These are phyloP conservation scores for Selaginella moellendorffii DNA, from an alignment of 75 land plant species.

Conservation along the genomic window DNA sequence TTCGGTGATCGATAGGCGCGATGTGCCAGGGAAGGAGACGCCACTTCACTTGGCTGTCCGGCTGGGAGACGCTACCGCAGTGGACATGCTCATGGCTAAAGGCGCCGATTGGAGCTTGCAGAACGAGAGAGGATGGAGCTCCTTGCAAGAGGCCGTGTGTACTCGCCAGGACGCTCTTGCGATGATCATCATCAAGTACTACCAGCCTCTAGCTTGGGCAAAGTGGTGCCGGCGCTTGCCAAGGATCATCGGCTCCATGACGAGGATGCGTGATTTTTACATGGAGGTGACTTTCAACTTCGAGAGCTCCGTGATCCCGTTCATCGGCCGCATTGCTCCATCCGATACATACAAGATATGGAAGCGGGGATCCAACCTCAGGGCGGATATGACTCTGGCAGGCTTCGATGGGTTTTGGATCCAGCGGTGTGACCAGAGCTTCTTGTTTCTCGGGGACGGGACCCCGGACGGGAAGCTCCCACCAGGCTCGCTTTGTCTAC, in stretches of 20 bases:
- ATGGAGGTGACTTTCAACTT: slow-evolving; percentile 67
- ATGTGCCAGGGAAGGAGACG: slow-evolving; percentile 54
- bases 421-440: slow-evolving; percentile 67
- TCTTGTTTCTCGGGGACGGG: slow-evolving; percentile 71
- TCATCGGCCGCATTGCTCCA: slow-evolving; percentile 55
- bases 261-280: slow-evolving; percentile 70
- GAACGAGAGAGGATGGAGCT: slow-evolving; percentile 61
- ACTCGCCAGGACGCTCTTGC: slow-evolving; percentile 47
- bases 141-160: slow-evolving; percentile 63
- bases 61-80: slow-evolving; percentile 32
- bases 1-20: slow-evolving; percentile 45
- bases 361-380: slow-evolving; percentile 62
- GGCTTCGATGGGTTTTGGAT: slow-evolving; percentile 76
- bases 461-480: slow-evolving; percentile 56
- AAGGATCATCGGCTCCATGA: slow-evolving; percentile 42
- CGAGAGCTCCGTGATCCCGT: slow-evolving; percentile 71
- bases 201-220: slow-evolving; percentile 73
- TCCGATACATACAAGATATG: slow-evolving; percentile 73
- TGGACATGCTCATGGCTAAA: slow-evolving; percentile 40
- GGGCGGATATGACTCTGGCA: slow-evolving; percentile 74
- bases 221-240: slow-evolving; percentile 79
- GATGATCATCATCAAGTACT: slow-evolving; percentile 43
- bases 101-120: slow-evolving; percentile 67
- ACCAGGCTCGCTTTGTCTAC: slow-evolving; percentile 55
- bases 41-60: slow-evolving; percentile 54